phyloP scores from a whole-genome alignment of 2,329 filamentous ascomycete genomes.

The Nigrospora oryzae region DNA sequence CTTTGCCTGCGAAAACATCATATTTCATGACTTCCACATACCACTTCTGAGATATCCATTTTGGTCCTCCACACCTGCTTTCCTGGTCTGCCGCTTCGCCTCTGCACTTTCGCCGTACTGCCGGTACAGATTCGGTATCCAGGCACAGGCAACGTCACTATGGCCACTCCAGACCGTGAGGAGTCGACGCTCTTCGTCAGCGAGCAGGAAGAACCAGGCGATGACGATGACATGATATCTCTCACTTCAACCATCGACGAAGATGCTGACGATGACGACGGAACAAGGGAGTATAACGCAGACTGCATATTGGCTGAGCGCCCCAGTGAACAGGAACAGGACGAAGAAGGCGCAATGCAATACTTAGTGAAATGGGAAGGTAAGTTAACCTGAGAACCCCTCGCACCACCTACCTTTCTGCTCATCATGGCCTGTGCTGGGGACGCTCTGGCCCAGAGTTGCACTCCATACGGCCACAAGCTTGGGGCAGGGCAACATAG shows the following conservation, averaged over 20 bases:
- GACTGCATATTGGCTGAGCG: conserved; percentile 44
- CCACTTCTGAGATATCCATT: too few species aligned
- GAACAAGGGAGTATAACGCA: conserved; percentile 42
- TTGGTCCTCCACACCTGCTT: too few species aligned
- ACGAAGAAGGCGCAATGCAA: conserved; percentile 17
- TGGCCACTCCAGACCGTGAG: too few species aligned
- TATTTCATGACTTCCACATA: too few species aligned
- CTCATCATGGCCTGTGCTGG: neutral
- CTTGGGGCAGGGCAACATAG: too few species aligned
- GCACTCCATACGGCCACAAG: too few species aligned
- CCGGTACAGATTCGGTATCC: too few species aligned
- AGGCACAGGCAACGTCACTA: too few species aligned
- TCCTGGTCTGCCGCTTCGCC: too few species aligned
- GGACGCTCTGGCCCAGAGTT: too few species aligned
- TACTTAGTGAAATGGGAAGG: conserved; percentile 59
- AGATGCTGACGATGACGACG: conserved; percentile 23
- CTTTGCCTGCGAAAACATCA: too few species aligned
- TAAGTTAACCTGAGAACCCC: neutral
- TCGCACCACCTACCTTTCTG: neutral
- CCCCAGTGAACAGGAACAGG: conserved; percentile 9
- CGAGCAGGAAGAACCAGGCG: conserved; percentile 6
- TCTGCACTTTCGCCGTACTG: too few species aligned
- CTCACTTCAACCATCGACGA: conserved; percentile 39
- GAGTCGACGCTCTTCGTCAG: conserved; percentile 2
- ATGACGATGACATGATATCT: conserved; percentile 45